Conservation (phyloP, 164 flowering plant genomes). For the Annona cherimola region DNA sequence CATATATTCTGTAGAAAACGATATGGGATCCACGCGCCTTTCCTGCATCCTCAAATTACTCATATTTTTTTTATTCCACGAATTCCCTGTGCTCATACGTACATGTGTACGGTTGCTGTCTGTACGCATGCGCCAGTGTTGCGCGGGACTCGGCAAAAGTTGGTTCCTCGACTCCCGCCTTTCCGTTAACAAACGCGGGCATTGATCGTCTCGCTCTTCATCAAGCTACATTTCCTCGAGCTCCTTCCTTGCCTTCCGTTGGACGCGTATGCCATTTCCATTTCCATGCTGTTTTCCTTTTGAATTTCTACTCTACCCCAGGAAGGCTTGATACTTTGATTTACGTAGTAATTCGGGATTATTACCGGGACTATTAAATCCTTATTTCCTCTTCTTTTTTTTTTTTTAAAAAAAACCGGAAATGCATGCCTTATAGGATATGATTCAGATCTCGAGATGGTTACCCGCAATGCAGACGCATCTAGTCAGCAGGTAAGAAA, state of each 20-base stretch:
- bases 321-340: background rate
- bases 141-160: background rate
- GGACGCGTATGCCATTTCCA: background rate
- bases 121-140: background rate
- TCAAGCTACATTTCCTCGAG: background rate
- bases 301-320: background rate
- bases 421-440: slow-evolving; percentile 3
- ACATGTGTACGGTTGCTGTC: background rate
- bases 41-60: no score
- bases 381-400: background rate
- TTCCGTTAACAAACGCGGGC: slow-evolving; percentile 12
- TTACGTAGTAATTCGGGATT: background rate
- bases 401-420: background rate
- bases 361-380: background rate
- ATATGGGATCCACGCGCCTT: no score
- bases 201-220: background rate
- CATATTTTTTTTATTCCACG: background rate
- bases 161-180: slow-evolving; percentile 14
- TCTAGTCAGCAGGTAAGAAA: slow-evolving; percentile 3
- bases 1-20: no score
- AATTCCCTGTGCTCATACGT: background rate
- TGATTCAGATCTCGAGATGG: slow-evolving; percentile 12
- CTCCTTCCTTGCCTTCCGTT: background rate
- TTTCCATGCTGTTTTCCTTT: background rate
- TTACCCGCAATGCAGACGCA: slow-evolving; percentile 11